Percentiles rank a stretch among this genome's conserved stretches.
These are phyloP conservation scores for Spergularia bocconei DNA, from an alignment of 148 eudicot species.

Conservation along the genomic window DNA sequence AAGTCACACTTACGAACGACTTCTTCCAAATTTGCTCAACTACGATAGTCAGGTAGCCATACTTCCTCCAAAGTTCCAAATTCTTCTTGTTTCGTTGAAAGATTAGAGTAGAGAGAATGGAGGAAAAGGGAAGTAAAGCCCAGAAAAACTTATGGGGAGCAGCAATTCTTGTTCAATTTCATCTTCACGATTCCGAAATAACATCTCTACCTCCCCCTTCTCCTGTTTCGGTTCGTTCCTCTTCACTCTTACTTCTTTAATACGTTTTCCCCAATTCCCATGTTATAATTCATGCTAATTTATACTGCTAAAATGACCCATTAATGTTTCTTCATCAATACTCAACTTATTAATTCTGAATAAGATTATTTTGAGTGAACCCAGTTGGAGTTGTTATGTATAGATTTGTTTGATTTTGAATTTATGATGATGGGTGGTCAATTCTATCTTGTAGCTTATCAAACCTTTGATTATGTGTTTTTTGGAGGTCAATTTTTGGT, in stretches of 20 bases:
- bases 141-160: constrained; percentile 73
- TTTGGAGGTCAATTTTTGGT: not conserved
- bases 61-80: too few relatives aligned
- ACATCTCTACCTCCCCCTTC: constrained; percentile 90
- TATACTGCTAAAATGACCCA: not conserved
- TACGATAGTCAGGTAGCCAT: too few relatives aligned
- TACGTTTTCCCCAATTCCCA: not conserved
- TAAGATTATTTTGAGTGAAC: not conserved
- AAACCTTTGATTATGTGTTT: not conserved
- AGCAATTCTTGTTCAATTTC: constrained; percentile 79
- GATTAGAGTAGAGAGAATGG: constrained; percentile 21
- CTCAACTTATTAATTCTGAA: not conserved
- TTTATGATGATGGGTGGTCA: too few relatives aligned
- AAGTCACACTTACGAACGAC: too few relatives aligned
- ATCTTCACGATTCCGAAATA: constrained; percentile 93
- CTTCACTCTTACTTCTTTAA: not conserved
- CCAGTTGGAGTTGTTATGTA: not conserved
- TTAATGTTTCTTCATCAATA: not conserved
- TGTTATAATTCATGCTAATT: not conserved
- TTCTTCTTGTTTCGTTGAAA: too few relatives aligned
- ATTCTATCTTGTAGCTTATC: too few relatives aligned
- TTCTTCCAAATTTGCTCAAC: too few relatives aligned
- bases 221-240: constrained; percentile 61
- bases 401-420: too few relatives aligned
- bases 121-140: constrained; percentile 46